Evolutionary conservation across 768 basidiomycete species (phyloP), one percentile per base, ranked within the genome.

Genomic region (Hygrophorus russula): DNA sequence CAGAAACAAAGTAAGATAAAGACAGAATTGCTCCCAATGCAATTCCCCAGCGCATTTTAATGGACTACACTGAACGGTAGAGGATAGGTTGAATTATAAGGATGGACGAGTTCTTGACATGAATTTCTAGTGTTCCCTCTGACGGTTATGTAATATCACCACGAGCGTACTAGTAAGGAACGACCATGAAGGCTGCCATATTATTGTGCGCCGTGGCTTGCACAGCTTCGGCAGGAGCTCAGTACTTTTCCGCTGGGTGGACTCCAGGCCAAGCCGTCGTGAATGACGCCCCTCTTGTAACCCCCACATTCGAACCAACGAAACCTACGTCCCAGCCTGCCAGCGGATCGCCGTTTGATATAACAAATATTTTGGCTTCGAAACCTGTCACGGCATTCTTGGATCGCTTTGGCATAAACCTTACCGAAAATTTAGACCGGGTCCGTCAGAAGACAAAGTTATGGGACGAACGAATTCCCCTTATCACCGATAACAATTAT

Each of bases 181-280:
- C 62, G 53, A 62, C 57, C 57, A 83, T 84, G 82, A 78, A 69
- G 66, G 43, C 69, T 43, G 59, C 64, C 38, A 41, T 47, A 36
- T 42, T 59, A 29, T 49, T 73, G 53, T 53, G 58, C 42, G 50
- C 60, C 43, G 57, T 67, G 37, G 58, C 62, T 41, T 55, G 67
- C 47, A 59, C 59, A 41, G 58, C 63, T 41, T 59, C 66, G 17
- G 66, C 60, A 35, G 61, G 62, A 40, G 84, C 82, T 10, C 78
- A 84, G 50, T 88, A 87, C 60, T 80, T 88, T 60, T 87, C 85
- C 3, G 65, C 66, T 27, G 88, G 87, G n/a, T 90, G 87, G 87
- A 55, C 65, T 20, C 87, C 87, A 2, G 86, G 84, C 20, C 80
- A 88, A 55, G 64, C 75, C 0, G 66, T 66, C 2, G 56, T 36